Percentiles rank a stretch among this genome's conserved stretches.
These are phyloP conservation scores for Ophiosphaerella narmari DNA, from an alignment of 2,329 filamentous ascomycete species.

Conservation along the genomic window DNA sequence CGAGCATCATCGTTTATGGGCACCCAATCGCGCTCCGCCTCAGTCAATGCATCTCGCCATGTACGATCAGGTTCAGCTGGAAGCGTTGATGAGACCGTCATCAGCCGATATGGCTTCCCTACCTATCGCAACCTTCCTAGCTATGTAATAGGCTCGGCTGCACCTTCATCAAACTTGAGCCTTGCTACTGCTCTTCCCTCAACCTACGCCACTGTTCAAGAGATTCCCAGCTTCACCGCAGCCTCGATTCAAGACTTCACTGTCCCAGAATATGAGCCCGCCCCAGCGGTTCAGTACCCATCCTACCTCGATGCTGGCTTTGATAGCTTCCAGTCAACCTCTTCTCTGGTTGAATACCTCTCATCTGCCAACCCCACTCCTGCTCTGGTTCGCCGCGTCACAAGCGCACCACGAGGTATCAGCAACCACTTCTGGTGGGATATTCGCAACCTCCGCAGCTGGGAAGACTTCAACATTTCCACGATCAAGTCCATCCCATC, in stretches of 20 bases:
- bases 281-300: slow-evolving; percentile 51
- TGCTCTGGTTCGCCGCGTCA: slow-evolving; percentile 78
- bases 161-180: slow-evolving; percentile 42
- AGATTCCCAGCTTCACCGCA: slow-evolving; percentile 38
- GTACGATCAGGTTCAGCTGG: slow-evolving; percentile 67
- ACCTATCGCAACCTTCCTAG: slow-evolving; percentile 77
- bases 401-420: slow-evolving; percentile 69
- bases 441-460: slow-evolving; percentile 81
- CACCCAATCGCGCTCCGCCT: slow-evolving; percentile 61
- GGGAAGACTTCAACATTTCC: slow-evolving; percentile 76
- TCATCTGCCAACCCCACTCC: slow-evolving; percentile 80
- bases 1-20: slow-evolving; percentile 43
- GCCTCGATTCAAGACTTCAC: slow-evolving; percentile 37
- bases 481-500: slow-evolving; percentile 75
- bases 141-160: slow-evolving; percentile 53
- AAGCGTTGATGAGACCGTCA: slow-evolving; percentile 67
- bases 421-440: slow-evolving; percentile 96
- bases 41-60: slow-evolving; percentile 56
- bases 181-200: slow-evolving; percentile 47
- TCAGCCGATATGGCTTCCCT: slow-evolving; percentile 79
- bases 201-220: slow-evolving; percentile 39
- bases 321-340: slow-evolving; percentile 54
- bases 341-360: slow-evolving; percentile 78
- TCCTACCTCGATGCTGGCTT: slow-evolving; percentile 47
- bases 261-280: slow-evolving; percentile 44